phyloP scores from a whole-genome alignment of 2,329 filamentous ascomycete species.

The Polytolypa hystricis region DNA sequence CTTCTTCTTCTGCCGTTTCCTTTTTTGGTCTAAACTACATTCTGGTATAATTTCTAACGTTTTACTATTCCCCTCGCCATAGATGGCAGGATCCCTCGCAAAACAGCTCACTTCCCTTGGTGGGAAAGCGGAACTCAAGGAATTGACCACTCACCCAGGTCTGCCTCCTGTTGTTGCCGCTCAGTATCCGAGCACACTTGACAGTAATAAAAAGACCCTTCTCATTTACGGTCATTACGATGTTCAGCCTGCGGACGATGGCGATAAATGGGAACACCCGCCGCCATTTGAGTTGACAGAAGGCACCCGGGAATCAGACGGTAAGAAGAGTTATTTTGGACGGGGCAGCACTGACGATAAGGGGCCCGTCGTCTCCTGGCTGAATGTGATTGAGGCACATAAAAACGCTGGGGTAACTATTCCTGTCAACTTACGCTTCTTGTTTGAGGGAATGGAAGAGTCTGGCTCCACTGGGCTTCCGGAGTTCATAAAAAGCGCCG shows the following conservation, averaged over 20 bases:
- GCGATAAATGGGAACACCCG: slow-evolving; percentile 91
- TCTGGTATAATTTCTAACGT: no score
- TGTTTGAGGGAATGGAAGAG: slow-evolving; percentile 99
- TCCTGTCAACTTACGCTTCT: slow-evolving; percentile 96
- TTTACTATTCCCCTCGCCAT: no score
- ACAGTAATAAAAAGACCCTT: slow-evolving; percentile 87
- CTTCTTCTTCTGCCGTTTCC: no score
- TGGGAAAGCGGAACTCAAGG: slow-evolving; percentile 74
- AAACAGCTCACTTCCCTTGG: slow-evolving; percentile 72
- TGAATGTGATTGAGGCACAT: slow-evolving; percentile 97
- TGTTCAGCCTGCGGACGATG: slow-evolving; percentile 86
- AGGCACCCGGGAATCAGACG: no score
- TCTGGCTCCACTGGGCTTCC: slow-evolving; percentile 94
- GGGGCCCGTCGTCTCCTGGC: slow-evolving; percentile 90
- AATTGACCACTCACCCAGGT: slow-evolving; percentile 77
- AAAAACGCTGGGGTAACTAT: slow-evolving; percentile 89
- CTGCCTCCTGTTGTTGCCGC: slow-evolving; percentile 87
- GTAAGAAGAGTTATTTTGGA: slow-evolving; percentile 90
- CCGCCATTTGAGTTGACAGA: slow-evolving; percentile 81
- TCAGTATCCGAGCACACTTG: slow-evolving; percentile 83
- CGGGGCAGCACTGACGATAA: slow-evolving; percentile 96
- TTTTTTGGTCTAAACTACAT: no score
- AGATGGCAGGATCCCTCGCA: slow-evolving; percentile 88
- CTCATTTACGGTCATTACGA: slow-evolving; percentile 98
- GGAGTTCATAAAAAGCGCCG: slow-evolving; percentile 78